Conservation (phyloP, 179 eudicot genomes). For the Beta macrorhiza region DNA sequence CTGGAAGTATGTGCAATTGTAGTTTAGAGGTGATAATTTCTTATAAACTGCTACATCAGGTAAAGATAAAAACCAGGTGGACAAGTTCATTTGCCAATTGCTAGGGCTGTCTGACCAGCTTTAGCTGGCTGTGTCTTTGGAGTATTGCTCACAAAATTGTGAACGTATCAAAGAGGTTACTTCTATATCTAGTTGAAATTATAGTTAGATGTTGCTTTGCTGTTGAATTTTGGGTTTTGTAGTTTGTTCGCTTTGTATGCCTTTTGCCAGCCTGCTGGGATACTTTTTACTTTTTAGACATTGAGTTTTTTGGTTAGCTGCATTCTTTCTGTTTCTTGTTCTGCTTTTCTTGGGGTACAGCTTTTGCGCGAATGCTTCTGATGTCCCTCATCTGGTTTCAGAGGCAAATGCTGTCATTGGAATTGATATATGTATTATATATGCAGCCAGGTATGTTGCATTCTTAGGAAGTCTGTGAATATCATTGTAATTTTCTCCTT, state of each 20-base stretch:
- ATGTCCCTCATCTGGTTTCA: conserved; percentile 4
- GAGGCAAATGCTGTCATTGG: conserved; percentile 5
- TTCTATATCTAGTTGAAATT: neutral
- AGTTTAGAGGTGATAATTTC: neutral
- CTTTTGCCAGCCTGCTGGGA: neutral
- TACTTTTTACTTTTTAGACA: neutral
- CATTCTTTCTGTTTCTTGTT: neutral
- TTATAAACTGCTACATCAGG: neutral
- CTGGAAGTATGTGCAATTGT: neutral
- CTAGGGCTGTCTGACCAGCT: neutral
- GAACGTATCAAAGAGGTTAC: neutral
- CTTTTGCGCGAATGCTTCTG: neutral
- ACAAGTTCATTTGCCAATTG: neutral
- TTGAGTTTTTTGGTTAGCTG: neutral
- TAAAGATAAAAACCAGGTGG: neutral
- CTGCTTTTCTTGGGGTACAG: neutral
- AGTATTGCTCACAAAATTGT: neutral
- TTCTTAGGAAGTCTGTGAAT: neutral
- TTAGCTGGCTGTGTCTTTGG: neutral
- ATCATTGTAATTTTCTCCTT: neutral
- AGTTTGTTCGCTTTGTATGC: neutral
- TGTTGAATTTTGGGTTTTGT: neutral
- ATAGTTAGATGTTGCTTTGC: neutral
- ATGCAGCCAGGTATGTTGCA: conserved; percentile 14
- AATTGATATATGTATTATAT: neutral